Evolutionary conservation across 306 rosid species (phyloP).

Genomic region (Pyrus pyrifolia): DNA sequence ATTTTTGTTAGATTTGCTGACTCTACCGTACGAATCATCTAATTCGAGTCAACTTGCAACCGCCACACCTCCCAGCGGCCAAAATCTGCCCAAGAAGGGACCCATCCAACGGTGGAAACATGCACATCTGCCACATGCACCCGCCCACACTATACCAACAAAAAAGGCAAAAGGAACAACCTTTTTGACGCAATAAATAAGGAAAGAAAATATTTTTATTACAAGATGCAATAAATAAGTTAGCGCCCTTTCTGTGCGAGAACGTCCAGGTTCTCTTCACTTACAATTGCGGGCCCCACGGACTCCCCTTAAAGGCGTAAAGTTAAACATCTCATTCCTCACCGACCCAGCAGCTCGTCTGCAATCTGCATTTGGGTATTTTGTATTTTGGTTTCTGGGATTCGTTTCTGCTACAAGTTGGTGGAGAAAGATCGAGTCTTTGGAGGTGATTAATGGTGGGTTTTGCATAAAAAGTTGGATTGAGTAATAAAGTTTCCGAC

Average conservation of each 20-base stretch:
- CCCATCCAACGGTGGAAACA: background rate
- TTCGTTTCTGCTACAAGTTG: background rate
- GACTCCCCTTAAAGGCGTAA: background rate
- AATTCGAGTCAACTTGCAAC: background rate
- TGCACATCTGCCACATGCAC: background rate
- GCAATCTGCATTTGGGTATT: background rate
- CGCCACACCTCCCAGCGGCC: background rate
- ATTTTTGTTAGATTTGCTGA: background rate
- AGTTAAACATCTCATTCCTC: background rate
- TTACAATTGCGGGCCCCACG: slow-evolving; percentile 28
- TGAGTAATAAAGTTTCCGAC: background rate
- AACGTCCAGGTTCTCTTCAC: slow-evolving; percentile 49
- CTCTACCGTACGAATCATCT: background rate
- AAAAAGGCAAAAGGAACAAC: background rate
- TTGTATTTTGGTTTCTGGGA: background rate
- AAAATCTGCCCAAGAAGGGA: background rate
- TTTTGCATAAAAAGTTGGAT: background rate
- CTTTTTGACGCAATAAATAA: background rate
- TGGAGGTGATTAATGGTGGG: background rate
- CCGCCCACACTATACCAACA: background rate
- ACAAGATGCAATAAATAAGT: background rate
- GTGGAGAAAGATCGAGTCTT: background rate
- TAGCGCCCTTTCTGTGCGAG: background rate
- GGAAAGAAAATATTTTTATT: background rate
- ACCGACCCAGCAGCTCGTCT: background rate